Percentiles rank a stretch among this genome's conserved stretches.
Conservation (phyloP, 345 rosid species). For the Limnanthes douglasii region DNA sequence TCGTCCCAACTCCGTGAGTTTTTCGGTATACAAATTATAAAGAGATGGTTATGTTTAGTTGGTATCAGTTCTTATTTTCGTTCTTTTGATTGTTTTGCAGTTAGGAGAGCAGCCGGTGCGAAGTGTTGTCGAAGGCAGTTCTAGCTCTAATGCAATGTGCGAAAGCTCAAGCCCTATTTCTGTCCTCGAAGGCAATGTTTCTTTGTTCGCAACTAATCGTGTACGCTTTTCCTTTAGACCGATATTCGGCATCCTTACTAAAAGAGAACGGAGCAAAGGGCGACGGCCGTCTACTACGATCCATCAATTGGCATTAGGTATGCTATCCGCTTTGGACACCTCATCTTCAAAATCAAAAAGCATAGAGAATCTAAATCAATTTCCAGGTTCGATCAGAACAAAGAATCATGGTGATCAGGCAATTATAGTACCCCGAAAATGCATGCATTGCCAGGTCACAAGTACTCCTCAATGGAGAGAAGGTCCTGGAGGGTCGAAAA, state of each 20-base stretch:
- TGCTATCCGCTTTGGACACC: conserved; percentile 2
- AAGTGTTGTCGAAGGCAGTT: no score
- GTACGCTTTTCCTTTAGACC: conserved; percentile 11
- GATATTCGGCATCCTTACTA: conserved; percentile 23
- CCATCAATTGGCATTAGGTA: conserved; percentile 10
- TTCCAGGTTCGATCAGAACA: conserved; percentile 14
- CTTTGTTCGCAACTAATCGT: conserved; percentile 30
- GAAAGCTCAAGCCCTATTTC: conserved; percentile 65
- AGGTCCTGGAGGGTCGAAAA: neutral
- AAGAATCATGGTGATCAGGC: no score
- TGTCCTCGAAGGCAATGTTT: conserved; percentile 60
- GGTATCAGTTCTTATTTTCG: no score
- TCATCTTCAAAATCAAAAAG: conserved; percentile 25
- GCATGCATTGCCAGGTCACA: conserved; percentile 12
- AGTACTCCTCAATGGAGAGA: neutral
- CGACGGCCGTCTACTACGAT: conserved; percentile 20
- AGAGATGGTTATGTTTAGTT: no score
- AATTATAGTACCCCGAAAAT: conserved; percentile 38
- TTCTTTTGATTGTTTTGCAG: no score
- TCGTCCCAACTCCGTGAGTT: no score
- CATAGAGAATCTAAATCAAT: conserved; percentile 15
- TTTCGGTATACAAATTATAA: no score
- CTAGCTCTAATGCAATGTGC: no score
- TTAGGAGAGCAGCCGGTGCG: no score
- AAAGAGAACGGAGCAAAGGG: conserved; percentile 71